Evolutionary conservation across 306 rosid species (phyloP).

Genomic region (Luffa aegyptiaca): DNA sequence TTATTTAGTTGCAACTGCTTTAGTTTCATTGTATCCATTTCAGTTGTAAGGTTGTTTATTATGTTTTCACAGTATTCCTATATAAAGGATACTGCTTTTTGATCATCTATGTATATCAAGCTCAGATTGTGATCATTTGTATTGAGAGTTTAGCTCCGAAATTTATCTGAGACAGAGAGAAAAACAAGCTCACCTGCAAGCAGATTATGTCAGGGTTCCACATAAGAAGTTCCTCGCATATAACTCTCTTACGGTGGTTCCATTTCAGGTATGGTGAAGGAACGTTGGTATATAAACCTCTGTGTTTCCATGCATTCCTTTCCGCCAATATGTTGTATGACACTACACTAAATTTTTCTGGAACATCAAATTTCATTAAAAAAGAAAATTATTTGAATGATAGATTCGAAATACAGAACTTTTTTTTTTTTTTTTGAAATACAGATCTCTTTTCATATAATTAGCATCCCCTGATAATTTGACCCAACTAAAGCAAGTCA

Average conservation of each 20-base stretch:
- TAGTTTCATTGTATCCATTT: no score
- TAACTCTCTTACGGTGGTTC: slow-evolving; percentile 47
- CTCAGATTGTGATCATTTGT: no score
- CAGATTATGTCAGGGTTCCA: slow-evolving; percentile 69
- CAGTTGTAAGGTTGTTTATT: no score
- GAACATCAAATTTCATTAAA: slow-evolving; percentile 5
- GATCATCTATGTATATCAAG: no score
- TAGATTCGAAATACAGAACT: not conserved
- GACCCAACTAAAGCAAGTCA: not conserved
- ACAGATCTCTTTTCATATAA: not conserved
- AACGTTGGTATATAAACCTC: slow-evolving; percentile 53
- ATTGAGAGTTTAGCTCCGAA: no score
- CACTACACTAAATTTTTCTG: slow-evolving; percentile 61
- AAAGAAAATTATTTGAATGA: not conserved
- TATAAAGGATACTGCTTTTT: no score
- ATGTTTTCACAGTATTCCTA: no score
- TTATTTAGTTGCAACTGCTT: no score
- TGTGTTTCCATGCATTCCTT: slow-evolving; percentile 55
- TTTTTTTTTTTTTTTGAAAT: not conserved
- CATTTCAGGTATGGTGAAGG: slow-evolving; percentile 52
- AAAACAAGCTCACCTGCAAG: slow-evolving; percentile 45
- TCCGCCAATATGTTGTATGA: slow-evolving; percentile 71
- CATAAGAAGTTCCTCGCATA: slow-evolving; percentile 49
- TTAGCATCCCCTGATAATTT: not conserved
- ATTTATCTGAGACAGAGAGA: not conserved